phyloP scores from a whole-genome alignment of 768 basidiomycete species.

The Lentinula edodes region DNA sequence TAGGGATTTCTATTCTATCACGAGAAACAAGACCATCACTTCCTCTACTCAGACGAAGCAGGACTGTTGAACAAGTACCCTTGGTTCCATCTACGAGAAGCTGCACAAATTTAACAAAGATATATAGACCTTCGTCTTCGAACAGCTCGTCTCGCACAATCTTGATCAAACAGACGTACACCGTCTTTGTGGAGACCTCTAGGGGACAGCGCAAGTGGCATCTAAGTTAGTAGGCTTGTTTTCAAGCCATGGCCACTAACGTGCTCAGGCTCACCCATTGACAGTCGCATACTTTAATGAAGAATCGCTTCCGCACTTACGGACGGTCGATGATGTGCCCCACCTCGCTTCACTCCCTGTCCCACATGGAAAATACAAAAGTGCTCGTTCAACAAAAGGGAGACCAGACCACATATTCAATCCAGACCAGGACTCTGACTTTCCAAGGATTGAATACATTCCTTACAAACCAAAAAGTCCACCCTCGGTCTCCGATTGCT shows the following conservation, averaged over 20 bases:
- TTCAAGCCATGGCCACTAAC: conserved; percentile 14
- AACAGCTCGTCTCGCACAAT: conserved; percentile 31
- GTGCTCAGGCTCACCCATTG: background rate
- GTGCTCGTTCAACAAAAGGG: conserved; percentile 62
- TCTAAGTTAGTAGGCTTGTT: conserved; percentile 46
- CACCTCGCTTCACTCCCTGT: conserved; percentile 19
- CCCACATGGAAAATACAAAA: conserved; percentile 47
- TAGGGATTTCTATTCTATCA: conserved; percentile 80
- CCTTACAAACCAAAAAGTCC: conserved; percentile 28
- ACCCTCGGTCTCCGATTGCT: conserved; percentile 1
- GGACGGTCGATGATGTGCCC: conserved; percentile 64
- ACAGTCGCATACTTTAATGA: conserved; percentile 78
- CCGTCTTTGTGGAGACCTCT: conserved; percentile 65
- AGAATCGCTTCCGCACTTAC: conserved; percentile 55
- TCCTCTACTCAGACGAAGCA: conserved; percentile 29
- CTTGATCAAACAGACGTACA: conserved; percentile 79
- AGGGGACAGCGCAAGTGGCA: conserved; percentile 77
- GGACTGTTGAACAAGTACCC: conserved; percentile 42
- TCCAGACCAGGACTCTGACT: conserved; percentile 31
- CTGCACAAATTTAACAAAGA: background rate
- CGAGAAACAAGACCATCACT: conserved; percentile 55
- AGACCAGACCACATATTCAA: conserved; percentile 47
- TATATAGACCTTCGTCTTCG: conserved; percentile 9
- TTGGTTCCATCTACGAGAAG: background rate
- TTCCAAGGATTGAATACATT: conserved; percentile 40